Conservation (phyloP, 2,329 filamentous ascomycete genomes). For the Penicillium occitanis region DNA sequence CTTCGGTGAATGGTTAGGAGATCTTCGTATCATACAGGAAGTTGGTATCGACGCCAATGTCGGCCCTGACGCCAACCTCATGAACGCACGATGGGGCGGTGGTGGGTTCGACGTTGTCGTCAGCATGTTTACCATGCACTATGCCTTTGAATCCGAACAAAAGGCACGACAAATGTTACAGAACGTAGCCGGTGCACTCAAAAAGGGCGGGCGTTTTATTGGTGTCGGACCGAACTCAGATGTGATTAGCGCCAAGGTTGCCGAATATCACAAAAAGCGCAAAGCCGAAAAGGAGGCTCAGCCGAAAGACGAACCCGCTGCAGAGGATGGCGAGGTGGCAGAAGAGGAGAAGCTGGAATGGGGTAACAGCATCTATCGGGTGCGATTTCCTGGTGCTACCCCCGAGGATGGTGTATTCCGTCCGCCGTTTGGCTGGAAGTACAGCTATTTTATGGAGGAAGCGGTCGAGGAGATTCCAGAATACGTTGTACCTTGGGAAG, state of each 20-base stretch:
- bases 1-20: constrained; percentile 78
- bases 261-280: constrained; percentile 66
- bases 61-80: constrained; percentile 55
- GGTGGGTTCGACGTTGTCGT: constrained; percentile 93
- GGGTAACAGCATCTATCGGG: constrained; percentile 90
- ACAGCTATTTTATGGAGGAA: constrained; percentile 93
- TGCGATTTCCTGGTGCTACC: constrained; percentile 80
- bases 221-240: constrained; percentile 98
- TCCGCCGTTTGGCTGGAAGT: constrained; percentile 96
- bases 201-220: constrained; percentile 91
- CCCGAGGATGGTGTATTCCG: constrained; percentile 87
- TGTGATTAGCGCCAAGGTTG: constrained; percentile 76
- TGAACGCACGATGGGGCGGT: constrained; percentile 65
- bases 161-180: constrained; percentile 89
- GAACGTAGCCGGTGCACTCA: constrained; percentile 86
- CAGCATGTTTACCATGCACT: constrained; percentile 99
- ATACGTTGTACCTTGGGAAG: constrained; percentile 97
- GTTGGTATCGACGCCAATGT: constrained; percentile 81
- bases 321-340: constrained; percentile 52
- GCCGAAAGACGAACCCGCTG: constrained; percentile 1
- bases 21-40: constrained; percentile 76
- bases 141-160: constrained; percentile 89
- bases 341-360: constrained; percentile 69
- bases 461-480: constrained; percentile 95
- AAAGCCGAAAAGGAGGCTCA: constrained; percentile 37